Percentiles rank a stretch among this genome's conserved stretches.
These are phyloP conservation scores for Wickerhamiella occidentalis DNA, from an alignment of 805 yeast genomes.

Conservation along the genomic window DNA sequence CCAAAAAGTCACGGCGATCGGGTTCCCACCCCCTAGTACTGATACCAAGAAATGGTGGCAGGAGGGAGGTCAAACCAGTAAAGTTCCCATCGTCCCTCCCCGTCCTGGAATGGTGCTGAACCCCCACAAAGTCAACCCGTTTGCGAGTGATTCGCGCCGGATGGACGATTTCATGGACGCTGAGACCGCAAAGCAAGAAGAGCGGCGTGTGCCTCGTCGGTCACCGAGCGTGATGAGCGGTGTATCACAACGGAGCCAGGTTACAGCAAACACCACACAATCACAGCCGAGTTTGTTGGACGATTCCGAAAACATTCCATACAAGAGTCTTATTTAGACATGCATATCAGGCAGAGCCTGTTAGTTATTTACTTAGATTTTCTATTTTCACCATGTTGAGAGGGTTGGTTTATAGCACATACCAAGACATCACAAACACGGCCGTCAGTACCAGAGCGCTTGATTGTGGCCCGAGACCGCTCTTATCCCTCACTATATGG, in stretches of 20 bases:
- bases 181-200: neutral
- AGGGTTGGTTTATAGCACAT: too few relatives aligned
- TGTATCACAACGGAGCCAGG: neutral
- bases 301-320: neutral
- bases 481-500: neutral
- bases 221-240: constrained; percentile 7
- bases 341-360: too few relatives aligned
- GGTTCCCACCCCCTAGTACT: constrained; percentile 81
- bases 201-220: constrained; percentile 7
- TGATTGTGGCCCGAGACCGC: too few relatives aligned
- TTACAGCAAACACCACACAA: neutral
- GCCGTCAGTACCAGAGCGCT: neutral
- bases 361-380: too few relatives aligned
- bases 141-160: constrained; percentile 40
- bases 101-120: constrained; percentile 42
- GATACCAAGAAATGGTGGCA: constrained; percentile 89
- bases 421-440: neutral
- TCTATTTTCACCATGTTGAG: too few relatives aligned
- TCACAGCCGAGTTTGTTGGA: constrained; percentile 1
- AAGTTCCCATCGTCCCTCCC: constrained; percentile 42
- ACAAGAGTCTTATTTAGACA: constrained; percentile 1
- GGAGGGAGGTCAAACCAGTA: constrained; percentile 54
- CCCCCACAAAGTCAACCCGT: constrained; percentile 59
- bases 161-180: constrained; percentile 40
- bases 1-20: constrained; percentile 22